Evolutionary conservation across 1,284 basidiomycete genomes (phyloP).

Genomic region (Phellinidium pouzarii): DNA sequence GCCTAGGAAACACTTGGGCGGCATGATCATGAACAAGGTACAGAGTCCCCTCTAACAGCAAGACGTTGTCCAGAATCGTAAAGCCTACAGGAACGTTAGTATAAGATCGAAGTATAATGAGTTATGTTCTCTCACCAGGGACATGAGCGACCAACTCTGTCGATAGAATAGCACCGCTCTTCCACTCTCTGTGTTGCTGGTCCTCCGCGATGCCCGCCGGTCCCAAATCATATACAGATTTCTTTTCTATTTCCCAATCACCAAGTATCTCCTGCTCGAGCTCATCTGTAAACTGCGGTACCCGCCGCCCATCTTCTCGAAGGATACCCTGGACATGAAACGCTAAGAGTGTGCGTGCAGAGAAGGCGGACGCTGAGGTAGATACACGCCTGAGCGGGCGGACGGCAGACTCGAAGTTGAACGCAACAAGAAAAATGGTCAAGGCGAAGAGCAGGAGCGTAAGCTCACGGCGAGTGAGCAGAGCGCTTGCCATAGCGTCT

Average conservation of each 20-base stretch:
- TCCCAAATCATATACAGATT: slow-evolving; percentile 22
- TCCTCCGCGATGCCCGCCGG: slow-evolving; percentile 45
- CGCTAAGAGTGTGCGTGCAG: slow-evolving; percentile 35
- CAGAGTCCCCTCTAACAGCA: slow-evolving; percentile 59
- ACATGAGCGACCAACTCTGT: slow-evolving; percentile 17
- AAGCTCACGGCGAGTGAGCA: slow-evolving; percentile 56
- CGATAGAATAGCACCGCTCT: slow-evolving; percentile 23
- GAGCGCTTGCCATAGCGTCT: not conserved
- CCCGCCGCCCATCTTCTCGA: slow-evolving; percentile 42
- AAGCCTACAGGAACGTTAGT: slow-evolving; percentile 53
- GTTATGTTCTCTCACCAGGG: slow-evolving; percentile 6
- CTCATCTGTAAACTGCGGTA: slow-evolving; percentile 41
- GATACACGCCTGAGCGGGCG: slow-evolving; percentile 39
- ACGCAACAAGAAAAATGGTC: slow-evolving; percentile 55
- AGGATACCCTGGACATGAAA: slow-evolving; percentile 28
- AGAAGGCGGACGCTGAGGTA: slow-evolving; percentile 23
- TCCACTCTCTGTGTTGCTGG: slow-evolving; percentile 34
- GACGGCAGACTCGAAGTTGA: slow-evolving; percentile 56
- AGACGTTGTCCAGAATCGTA: slow-evolving; percentile 73
- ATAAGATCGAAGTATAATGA: slow-evolving; percentile 26
- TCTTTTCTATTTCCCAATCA: slow-evolving; percentile 46
- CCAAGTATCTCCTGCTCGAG: slow-evolving; percentile 60
- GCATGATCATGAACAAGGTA: slow-evolving; percentile 60
- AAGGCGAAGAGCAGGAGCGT: slow-evolving; percentile 54
- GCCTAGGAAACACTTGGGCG: slow-evolving; percentile 37